phyloP scores from a whole-genome alignment of 1,284 basidiomycete species.

The Cryptococcus sp. region DNA sequence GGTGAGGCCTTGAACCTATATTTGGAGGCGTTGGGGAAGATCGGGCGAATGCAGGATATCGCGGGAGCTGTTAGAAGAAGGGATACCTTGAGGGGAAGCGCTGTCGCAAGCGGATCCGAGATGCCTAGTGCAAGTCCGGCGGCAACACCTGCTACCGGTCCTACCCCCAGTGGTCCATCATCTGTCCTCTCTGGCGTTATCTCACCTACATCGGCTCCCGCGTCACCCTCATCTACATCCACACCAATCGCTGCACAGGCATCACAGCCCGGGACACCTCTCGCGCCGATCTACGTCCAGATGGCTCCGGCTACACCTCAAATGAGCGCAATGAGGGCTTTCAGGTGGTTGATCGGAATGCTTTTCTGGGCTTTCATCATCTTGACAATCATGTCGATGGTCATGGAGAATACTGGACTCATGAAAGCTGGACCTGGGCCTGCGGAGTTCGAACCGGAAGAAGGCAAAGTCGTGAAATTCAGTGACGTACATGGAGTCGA shows the following conservation, averaged over 20 bases:
- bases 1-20: slow-evolving; percentile 36
- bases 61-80: slow-evolving; percentile 24
- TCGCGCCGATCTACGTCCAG: slow-evolving; percentile 44
- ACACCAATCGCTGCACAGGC: background rate
- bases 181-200: slow-evolving; percentile 1
- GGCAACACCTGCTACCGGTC: background rate
- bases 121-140: background rate
- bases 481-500: slow-evolving; percentile 91
- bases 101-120: slow-evolving; percentile 1
- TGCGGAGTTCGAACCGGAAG: slow-evolving; percentile 54
- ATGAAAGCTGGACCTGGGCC: slow-evolving; percentile 72
- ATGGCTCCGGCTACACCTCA: slow-evolving; percentile 37
- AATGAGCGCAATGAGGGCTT: slow-evolving; percentile 23
- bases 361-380: slow-evolving; percentile 50
- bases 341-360: slow-evolving; percentile 35
- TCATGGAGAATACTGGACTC: slow-evolving; percentile 86
- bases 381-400: slow-evolving; percentile 75
- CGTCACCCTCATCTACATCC: slow-evolving; percentile 4
- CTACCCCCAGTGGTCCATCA: slow-evolving; percentile 2
- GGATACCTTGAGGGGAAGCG: slow-evolving; percentile 18
- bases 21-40: slow-evolving; percentile 24
- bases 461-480: slow-evolving; percentile 77
- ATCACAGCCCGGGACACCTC: slow-evolving; percentile 30
- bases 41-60: slow-evolving; percentile 31
- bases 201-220: background rate